These are phyloP conservation scores for Cercophora scortea DNA, from an alignment of 495 filamentous ascomycete species.

Conservation along the genomic window DNA sequence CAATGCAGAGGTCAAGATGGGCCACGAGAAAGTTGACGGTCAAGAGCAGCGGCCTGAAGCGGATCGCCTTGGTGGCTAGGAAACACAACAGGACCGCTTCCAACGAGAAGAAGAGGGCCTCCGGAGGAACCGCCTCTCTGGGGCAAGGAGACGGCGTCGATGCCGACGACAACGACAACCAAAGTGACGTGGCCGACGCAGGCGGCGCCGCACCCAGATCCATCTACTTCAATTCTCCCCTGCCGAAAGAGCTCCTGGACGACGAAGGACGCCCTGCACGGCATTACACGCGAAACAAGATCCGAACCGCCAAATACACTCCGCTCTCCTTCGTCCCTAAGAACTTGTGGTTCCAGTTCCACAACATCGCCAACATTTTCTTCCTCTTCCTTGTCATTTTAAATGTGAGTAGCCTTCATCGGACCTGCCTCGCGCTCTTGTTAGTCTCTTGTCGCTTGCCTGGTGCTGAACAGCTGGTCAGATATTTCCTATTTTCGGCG, in stretches of 20 bases:
- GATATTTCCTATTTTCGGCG: constrained; percentile 96
- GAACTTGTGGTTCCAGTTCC: constrained; percentile 94
- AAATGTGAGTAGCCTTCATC: constrained; percentile 53
- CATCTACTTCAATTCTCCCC: constrained; percentile 80
- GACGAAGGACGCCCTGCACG: constrained; percentile 67
- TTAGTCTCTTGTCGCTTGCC: neutral
- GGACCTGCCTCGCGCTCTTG: neutral
- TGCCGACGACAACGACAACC: constrained; percentile 16
- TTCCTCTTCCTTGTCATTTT: constrained; percentile 96
- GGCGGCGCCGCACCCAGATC: constrained; percentile 24
- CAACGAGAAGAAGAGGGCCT: constrained; percentile 69
- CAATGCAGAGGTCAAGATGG: constrained; percentile 69
- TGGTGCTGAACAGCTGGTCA: constrained; percentile 27
- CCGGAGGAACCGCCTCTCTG: constrained; percentile 37
- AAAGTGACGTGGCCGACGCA: constrained; percentile 29
- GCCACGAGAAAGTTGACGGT: constrained; percentile 78
- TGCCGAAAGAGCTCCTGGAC: constrained; percentile 72
- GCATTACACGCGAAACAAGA: constrained; percentile 85
- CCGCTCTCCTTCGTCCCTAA: constrained; percentile 95
- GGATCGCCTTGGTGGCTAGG: constrained; percentile 74
- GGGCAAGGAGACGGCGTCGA: constrained; percentile 34
- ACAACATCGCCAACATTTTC: constrained; percentile 97
- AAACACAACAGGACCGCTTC: constrained; percentile 55
- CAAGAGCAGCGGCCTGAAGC: constrained; percentile 66
- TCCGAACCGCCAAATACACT: constrained; percentile 95